Evolutionary conservation across 345 rosid genomes (phyloP).

Genomic region (Gossypium australe): DNA sequence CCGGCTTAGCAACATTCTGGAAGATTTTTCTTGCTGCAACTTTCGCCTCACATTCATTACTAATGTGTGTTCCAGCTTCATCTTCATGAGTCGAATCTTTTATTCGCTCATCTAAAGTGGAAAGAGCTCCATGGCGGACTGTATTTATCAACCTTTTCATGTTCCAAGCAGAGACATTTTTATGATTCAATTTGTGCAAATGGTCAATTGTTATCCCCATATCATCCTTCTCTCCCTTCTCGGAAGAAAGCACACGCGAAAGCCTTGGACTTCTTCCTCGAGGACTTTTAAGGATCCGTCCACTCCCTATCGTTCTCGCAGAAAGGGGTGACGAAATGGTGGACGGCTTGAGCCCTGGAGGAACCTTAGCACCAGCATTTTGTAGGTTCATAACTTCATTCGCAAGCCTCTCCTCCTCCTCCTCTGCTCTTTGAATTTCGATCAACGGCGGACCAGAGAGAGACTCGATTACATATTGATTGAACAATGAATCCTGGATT

Average conservation of each 20-base stretch:
- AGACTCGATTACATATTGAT: constrained; percentile 71
- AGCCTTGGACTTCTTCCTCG: constrained; percentile 42
- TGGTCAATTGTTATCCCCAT: constrained; percentile 57
- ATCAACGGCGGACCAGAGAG: constrained; percentile 72
- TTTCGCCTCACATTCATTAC: constrained; percentile 75
- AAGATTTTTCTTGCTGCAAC: constrained; percentile 79
- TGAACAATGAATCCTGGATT: constrained; percentile 81
- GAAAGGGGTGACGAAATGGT: constrained; percentile 25
- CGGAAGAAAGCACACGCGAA: constrained; percentile 48
- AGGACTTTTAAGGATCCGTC: constrained; percentile 37
- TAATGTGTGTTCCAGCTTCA: constrained; percentile 55
- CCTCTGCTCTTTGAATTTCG: constrained; percentile 42
- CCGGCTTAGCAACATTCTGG: constrained; percentile 59
- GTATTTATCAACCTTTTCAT: constrained; percentile 82
- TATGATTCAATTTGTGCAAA: constrained; percentile 67
- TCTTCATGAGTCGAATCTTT: constrained; percentile 43
- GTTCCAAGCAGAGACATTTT: constrained; percentile 94
- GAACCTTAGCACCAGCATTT: constrained; percentile 40
- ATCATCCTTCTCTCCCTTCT: constrained; percentile 28
- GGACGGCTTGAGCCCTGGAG: constrained; percentile 34
- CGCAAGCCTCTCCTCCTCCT: constrained; percentile 44
- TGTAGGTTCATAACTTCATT: constrained; percentile 36
- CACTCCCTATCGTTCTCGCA: constrained; percentile 33
- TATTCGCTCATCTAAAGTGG: constrained; percentile 82
- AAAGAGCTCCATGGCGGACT: constrained; percentile 56